phyloP scores from a whole-genome alignment of 1,284 basidiomycete species.

The Neonothopanus nambi region DNA sequence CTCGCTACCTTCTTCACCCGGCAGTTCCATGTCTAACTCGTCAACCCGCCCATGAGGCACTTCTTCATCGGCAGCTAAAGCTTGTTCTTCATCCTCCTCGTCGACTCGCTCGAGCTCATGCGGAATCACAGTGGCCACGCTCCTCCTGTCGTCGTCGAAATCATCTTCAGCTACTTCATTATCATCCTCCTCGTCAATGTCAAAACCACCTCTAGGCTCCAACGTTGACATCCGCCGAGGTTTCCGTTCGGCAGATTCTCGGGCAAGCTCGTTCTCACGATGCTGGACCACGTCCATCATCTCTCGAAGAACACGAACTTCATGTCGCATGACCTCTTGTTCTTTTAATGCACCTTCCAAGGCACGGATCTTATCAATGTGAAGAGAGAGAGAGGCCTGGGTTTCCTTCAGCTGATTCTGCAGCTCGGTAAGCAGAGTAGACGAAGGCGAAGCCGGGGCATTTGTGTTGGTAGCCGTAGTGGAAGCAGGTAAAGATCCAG shows the following conservation, averaged over 20 bases:
- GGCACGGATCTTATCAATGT: constrained; percentile 84
- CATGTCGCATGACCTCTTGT: constrained; percentile 83
- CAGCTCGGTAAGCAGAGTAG: constrained; percentile 55
- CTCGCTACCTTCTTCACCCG: not conserved
- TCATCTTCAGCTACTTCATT: constrained; percentile 36
- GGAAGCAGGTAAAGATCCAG: constrained; percentile 22
- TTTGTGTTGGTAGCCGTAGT: constrained; percentile 38
- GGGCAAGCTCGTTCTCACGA: constrained; percentile 17
- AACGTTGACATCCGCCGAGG: not conserved
- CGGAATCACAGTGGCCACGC: constrained; percentile 62
- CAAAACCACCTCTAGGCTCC: constrained; percentile 28
- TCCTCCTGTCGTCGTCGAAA: constrained; percentile 53
- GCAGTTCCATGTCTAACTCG: constrained; percentile 22
- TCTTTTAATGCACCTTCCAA: constrained; percentile 85
- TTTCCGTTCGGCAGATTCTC: not conserved
- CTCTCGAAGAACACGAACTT: constrained; percentile 73
- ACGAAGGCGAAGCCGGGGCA: constrained; percentile 28
- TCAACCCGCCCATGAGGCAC: constrained; percentile 40
- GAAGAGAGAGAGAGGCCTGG: constrained; percentile 74
- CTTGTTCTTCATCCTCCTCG: constrained; percentile 70
- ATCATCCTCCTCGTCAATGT: constrained; percentile 41
- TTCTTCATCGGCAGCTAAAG: constrained; percentile 35
- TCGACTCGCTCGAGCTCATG: constrained; percentile 75
- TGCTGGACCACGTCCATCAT: constrained; percentile 53
- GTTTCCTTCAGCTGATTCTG: constrained; percentile 88